phyloP scores from a whole-genome alignment of 2,329 filamentous ascomycete species.

The Sphaerostilbella broomeana region DNA sequence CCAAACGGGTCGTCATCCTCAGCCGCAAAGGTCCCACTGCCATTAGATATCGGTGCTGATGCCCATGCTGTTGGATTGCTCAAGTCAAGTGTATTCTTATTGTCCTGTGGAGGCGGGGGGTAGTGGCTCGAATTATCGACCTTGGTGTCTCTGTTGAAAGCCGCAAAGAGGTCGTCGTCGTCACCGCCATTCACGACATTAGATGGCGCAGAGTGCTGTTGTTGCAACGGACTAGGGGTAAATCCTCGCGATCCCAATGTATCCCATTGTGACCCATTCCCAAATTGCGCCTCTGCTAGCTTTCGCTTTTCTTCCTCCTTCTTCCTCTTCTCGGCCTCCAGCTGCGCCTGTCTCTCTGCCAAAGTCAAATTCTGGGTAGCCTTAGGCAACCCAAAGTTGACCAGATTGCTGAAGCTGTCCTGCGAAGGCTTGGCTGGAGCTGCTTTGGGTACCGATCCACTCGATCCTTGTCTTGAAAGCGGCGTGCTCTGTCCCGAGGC shows the following conservation, averaged over 20 bases:
- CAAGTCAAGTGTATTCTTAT: constrained; percentile 43
- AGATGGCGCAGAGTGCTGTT: constrained; percentile 16
- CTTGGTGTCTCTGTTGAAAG: constrained; percentile 59
- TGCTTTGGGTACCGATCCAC: constrained; percentile 35
- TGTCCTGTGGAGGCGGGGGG: constrained; percentile 46
- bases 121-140: constrained; percentile 62
- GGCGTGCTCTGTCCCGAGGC: constrained; percentile 52
- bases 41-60: constrained; percentile 20
- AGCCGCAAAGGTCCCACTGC: constrained; percentile 37
- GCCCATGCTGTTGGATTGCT: constrained; percentile 49
- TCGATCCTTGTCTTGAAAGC: constrained; percentile 43
- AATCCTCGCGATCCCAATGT: constrained; percentile 52
- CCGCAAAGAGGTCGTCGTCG: constrained; percentile 61
- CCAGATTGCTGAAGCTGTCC: constrained; percentile 74
- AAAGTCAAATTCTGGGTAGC: constrained; percentile 65
- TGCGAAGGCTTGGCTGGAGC: constrained; percentile 45
- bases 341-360: constrained; percentile 66
- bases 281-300: constrained; percentile 71
- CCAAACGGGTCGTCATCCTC: constrained; percentile 91
- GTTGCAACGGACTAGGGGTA: constrained; percentile 27
- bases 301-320: constrained; percentile 69
- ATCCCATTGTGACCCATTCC: constrained; percentile 71
- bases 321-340: constrained; percentile 58
- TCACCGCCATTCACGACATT: constrained; percentile 25
- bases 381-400: constrained; percentile 53